Base-by-base conservation (phyloP, 441 rosid genomes). In the Euphorbia neoarborescens region DNA sequence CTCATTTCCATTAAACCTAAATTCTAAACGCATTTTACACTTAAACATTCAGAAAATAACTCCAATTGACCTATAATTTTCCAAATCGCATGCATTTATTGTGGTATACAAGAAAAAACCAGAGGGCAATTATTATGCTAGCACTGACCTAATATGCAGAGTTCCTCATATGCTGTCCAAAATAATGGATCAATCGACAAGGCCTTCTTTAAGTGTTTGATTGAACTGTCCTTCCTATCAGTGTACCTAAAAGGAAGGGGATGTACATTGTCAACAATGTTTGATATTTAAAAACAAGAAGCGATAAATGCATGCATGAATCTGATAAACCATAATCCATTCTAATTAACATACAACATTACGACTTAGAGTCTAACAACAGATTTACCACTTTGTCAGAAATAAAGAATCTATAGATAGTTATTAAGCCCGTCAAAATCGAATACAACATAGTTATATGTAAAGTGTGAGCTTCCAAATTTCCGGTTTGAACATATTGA, bases 91-190 rank as follows among this genome's bases (percentile, higher is more conserved):
- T n/a, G 8, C 28, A 37, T 37, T 20, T 35, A 5, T 38, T 38
- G 7, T 4, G 5, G 24, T 20, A 17, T 62, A 48, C 22, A 34
- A 50, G 30, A 10, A 37, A 57, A 51, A 54, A 62, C 34, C 34
- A 58, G 35, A 28, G 65, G 44, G 24, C 59, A 62, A 66, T 46
- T 20, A 20, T 48, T 70, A 71, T 69, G 24, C 7, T 66, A 63
- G 15, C 62, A 76, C 83, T 78, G 24, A 94, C 99, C 99, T 90
- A 94, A 80, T 46, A 84, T 71, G 73, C 99, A 92, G 64, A 94
- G 82, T 76, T 94, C 98, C 81, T 94, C 98, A 63, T 87, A 94
- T 51, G 99, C 98, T 44, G 88, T 83, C 99, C 99, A 94, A 57
- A 88, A 81, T 72, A 94, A 83, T 66, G 99, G 99, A 86, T 92